These are phyloP conservation scores for Penicillium sumatraense DNA, from an alignment of 2,329 filamentous ascomycete genomes.

Conservation along the genomic window DNA sequence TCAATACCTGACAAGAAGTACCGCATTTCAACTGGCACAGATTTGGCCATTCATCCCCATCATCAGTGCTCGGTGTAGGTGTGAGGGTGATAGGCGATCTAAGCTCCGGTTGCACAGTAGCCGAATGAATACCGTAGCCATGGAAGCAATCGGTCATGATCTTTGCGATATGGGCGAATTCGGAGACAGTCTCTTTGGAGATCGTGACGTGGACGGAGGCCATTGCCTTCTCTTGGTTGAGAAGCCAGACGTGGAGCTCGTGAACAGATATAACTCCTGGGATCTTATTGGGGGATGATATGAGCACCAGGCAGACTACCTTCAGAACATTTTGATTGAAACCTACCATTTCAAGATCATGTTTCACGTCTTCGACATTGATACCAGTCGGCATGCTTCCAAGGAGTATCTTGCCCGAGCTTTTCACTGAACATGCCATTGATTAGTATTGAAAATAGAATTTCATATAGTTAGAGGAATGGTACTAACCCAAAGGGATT, in stretches of 20 bases:
- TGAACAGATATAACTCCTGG: conserved; percentile 55
- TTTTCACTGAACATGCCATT: conserved; percentile 18
- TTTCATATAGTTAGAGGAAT: not conserved
- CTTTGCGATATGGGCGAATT: conserved; percentile 12
- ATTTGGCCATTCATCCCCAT: not conserved
- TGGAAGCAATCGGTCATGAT: conserved; percentile 18
- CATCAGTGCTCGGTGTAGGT: not conserved
- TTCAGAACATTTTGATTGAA: too few relatives aligned
- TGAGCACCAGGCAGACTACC: too few relatives aligned
- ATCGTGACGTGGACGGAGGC: conserved; percentile 13
- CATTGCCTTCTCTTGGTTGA: not conserved
- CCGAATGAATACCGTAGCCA: conserved; percentile 17
- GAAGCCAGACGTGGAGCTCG: conserved; percentile 18
- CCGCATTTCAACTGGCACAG: not conserved
- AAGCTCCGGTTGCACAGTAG: conserved; percentile 17
- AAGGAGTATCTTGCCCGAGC: conserved; percentile 65
- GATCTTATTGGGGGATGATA: conserved; percentile 55
- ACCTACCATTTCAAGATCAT: conserved; percentile 67
- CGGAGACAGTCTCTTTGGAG: not conserved
- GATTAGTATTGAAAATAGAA: not conserved
- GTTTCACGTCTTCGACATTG: conserved; percentile 64
- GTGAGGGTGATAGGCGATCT: not conserved
- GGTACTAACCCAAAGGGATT: conserved; percentile 51
- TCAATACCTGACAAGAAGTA: not conserved
- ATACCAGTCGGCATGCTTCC: conserved; percentile 67